phyloP scores from a whole-genome alignment of 331 rosid species.

The Ulmus americana region DNA sequence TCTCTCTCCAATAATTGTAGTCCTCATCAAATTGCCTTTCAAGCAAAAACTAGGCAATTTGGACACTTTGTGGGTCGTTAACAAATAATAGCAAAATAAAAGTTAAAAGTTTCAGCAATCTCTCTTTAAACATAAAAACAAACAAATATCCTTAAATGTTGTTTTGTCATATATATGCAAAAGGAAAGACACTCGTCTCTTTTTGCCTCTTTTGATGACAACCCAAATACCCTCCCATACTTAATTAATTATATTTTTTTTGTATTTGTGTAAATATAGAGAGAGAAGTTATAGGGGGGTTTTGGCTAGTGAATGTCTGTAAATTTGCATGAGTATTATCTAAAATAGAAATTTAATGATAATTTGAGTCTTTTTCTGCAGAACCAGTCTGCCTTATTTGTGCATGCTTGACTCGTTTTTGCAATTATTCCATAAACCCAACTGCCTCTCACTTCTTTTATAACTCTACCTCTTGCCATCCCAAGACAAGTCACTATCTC shows the following conservation, averaged over 20 bases:
- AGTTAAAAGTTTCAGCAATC: not conserved
- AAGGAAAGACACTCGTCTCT: not conserved
- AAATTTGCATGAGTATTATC: constrained; percentile 25
- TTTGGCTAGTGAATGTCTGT: constrained; percentile 20
- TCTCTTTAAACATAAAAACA: constrained; percentile 23
- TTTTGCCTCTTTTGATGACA: constrained; percentile 2
- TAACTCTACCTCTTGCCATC: constrained; percentile 42
- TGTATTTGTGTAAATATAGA: not conserved
- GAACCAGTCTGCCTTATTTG: constrained; percentile 40
- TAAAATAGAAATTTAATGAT: constrained; percentile 37
- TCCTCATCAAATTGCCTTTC: too few relatives aligned
- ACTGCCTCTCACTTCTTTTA: constrained; percentile 38
- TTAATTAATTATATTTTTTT: not conserved
- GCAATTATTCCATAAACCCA: constrained; percentile 41
- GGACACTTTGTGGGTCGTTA: too few relatives aligned
- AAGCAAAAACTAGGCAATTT: too few relatives aligned
- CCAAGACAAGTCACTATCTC: constrained; percentile 50
- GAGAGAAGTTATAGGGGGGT: not conserved
- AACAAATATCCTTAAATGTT: not conserved
- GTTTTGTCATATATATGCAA: not conserved
- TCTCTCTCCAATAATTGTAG: too few relatives aligned
- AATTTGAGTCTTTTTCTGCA: constrained; percentile 25
- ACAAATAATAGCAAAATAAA: too few relatives aligned
- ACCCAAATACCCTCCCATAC: not conserved
- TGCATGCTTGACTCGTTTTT: constrained; percentile 48